phyloP scores from a whole-genome alignment of 2,329 filamentous ascomycete species.

The Fusarium abutilonis region DNA sequence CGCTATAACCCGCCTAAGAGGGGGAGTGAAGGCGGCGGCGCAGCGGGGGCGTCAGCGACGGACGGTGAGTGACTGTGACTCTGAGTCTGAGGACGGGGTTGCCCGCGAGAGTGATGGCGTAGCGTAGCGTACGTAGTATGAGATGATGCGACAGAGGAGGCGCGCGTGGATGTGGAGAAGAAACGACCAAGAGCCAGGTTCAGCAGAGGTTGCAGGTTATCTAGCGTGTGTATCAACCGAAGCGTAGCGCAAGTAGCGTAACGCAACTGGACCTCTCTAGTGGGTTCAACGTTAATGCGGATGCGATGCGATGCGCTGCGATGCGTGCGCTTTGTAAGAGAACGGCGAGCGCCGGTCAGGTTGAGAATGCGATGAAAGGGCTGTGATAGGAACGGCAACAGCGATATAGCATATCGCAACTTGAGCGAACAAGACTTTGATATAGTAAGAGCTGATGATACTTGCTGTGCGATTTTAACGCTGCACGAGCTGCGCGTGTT shows the following conservation, averaged over 20 bases:
- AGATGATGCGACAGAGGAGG: slow-evolving; percentile 43
- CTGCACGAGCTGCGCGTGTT: slow-evolving; percentile 24
- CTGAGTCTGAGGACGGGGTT: slow-evolving; percentile 17
- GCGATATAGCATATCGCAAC: slow-evolving; percentile 15
- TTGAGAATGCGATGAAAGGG: slow-evolving; percentile 12
- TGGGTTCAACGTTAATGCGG: slow-evolving; percentile 19
- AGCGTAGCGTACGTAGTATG: slow-evolving; percentile 29
- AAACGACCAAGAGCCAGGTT: slow-evolving; percentile 34
- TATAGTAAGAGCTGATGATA: slow-evolving; percentile 3
- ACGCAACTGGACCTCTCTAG: slow-evolving; percentile 9
- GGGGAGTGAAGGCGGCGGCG: slow-evolving; percentile 35
- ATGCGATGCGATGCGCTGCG: slow-evolving; percentile 25
- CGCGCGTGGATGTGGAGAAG: slow-evolving; percentile 43
- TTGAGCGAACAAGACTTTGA: slow-evolving; percentile 4
- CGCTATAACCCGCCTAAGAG: neutral
- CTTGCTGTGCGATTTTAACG: slow-evolving; percentile 20
- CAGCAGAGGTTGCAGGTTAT: slow-evolving; percentile 23
- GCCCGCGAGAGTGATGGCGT: slow-evolving; percentile 30
- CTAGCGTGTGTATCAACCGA: slow-evolving; percentile 32
- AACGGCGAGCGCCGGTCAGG: slow-evolving; percentile 7
- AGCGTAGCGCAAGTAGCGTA: slow-evolving; percentile 3
- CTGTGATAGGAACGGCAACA: slow-evolving; percentile 8
- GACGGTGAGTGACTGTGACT: slow-evolving; percentile 35
- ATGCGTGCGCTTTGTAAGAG: slow-evolving; percentile 15
- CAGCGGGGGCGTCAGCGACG: slow-evolving; percentile 32